Evolutionary conservation across 2,329 filamentous ascomycete genomes (phyloP).

Genomic region (Botrytis galanthina): DNA sequence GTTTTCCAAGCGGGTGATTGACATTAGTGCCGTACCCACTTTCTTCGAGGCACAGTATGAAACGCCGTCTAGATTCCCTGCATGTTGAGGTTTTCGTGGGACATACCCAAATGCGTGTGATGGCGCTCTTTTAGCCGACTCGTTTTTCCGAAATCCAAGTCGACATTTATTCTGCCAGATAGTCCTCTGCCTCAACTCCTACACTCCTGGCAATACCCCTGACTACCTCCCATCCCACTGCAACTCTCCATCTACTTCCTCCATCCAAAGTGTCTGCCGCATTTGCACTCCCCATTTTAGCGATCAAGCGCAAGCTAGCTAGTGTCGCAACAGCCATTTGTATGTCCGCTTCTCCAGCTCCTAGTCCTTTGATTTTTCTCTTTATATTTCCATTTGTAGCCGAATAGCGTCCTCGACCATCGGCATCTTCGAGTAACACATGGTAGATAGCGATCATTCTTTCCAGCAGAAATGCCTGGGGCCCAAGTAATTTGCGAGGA

Average conservation of each 20-base stretch:
- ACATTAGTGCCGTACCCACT: neutral
- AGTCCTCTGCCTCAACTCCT: conserved; percentile 77
- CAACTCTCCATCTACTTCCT: conserved; percentile 72
- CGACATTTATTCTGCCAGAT: conserved; percentile 58
- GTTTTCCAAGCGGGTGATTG: neutral
- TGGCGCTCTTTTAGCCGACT: neutral
- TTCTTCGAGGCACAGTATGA: neutral
- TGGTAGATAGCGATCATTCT: conserved; percentile 75
- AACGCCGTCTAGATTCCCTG: neutral
- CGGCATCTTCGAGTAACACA: conserved; percentile 53
- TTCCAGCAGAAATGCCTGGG: conserved; percentile 74
- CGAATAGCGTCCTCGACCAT: conserved; percentile 30
- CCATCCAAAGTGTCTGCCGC: conserved; percentile 64
- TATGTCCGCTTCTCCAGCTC: conserved; percentile 49
- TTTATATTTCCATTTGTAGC: conserved; percentile 6
- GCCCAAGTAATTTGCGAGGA: conserved; percentile 71
- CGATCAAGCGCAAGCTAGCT: conserved; percentile 65
- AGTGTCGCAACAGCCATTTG: conserved; percentile 69
- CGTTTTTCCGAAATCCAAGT: neutral
- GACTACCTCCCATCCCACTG: conserved; percentile 75
- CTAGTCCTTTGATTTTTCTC: conserved; percentile 21
- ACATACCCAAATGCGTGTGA: neutral
- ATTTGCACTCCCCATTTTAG: conserved; percentile 56
- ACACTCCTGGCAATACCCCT: conserved; percentile 68
- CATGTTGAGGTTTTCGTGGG: neutral